Evolutionary conservation across 768 basidiomycete genomes (phyloP), one percentile per base, ranked within the genome.

Genomic region (Mycena crocata): DNA sequence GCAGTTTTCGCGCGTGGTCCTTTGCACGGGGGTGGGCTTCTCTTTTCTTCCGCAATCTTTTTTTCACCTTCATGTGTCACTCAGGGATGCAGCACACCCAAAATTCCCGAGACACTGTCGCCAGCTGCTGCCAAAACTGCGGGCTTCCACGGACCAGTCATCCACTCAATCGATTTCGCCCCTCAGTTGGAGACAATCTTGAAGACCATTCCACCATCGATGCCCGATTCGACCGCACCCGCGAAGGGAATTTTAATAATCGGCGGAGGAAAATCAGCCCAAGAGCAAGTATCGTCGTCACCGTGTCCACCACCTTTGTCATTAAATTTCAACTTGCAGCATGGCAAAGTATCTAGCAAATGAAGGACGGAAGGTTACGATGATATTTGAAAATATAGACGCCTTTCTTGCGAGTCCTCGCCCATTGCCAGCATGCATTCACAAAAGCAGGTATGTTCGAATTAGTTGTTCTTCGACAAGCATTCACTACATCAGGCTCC

Each of bases 201-300:
- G 14, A 67, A 71, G 12, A 57, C 57, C 1, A 69, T 76, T 19
- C 75, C 74, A 35, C 64, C 76, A 50, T 58, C 76, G 68, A 39
- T 62, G 57, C 48, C 70, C 0, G 58, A 64, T 14, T 62, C 44
- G 0, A 55, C 71, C 15, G 60, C 62, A 10, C 46, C 73, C 6
- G 23, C 44, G 6, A 76, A 74, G 15, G 73, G 80, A 0, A 77
- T 86, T 7, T 78, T 90, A 1, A 79, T 91, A 2, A 76, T 90
- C 2, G 90, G 90, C 3, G 87, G 90, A 24, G 90, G 90, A 6
- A 91, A 87, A 72, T 91, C 90, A 4, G 88, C 88, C 0, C 87
- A 88, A 78, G 90, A 91, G 83, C 81, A 68, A 52, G 79, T 73
- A 23, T 1, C n/a, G 26, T 28, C 13, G n/a, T n/a, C n/a, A n/a